phyloP scores from a whole-genome alignment of 345 rosid genomes.

The Melaleuca alternifolia region DNA sequence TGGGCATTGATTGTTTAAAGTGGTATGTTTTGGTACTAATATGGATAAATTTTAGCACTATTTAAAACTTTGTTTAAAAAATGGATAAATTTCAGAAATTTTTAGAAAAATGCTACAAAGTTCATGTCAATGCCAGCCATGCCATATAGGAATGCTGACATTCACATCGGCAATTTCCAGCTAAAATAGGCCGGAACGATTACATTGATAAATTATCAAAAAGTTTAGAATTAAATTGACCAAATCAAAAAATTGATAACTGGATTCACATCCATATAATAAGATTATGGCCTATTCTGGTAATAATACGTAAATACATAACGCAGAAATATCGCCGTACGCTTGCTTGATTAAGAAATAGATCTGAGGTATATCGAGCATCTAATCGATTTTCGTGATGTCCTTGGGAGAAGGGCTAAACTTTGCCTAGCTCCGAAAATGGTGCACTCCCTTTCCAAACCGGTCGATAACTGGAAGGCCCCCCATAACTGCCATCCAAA shows the following conservation, averaged over 20 bases:
- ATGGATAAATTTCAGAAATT: too few species aligned
- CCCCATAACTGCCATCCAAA: background rate
- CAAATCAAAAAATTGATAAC: fast-evolving
- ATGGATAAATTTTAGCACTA: too few species aligned
- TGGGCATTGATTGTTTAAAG: fast-evolving
- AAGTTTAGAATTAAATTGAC: fast-evolving
- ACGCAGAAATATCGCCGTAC: background rate
- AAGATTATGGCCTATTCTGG: fast-evolving
- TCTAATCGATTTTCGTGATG: background rate
- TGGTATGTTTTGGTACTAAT: background rate
- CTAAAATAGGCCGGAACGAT: fast-evolving
- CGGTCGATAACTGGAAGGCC: background rate
- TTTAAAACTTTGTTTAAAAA: too few species aligned
- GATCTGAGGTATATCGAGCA: background rate
- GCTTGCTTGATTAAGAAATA: background rate
- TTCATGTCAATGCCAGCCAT: fast-evolving
- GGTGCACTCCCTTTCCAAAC: background rate
- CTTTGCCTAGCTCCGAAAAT: too few species aligned
- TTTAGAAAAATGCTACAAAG: background rate
- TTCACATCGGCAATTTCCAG: fast-evolving
- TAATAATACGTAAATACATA: background rate
- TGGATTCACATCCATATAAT: too few species aligned
- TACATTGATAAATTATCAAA: background rate
- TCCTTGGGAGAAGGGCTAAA: background rate
- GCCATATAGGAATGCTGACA: background rate